Percentiles rank a stretch among this genome's conserved stretches.
phyloP scores from a whole-genome alignment of 2,329 filamentous ascomycete species.

The Phaeosphaeria sp. region DNA sequence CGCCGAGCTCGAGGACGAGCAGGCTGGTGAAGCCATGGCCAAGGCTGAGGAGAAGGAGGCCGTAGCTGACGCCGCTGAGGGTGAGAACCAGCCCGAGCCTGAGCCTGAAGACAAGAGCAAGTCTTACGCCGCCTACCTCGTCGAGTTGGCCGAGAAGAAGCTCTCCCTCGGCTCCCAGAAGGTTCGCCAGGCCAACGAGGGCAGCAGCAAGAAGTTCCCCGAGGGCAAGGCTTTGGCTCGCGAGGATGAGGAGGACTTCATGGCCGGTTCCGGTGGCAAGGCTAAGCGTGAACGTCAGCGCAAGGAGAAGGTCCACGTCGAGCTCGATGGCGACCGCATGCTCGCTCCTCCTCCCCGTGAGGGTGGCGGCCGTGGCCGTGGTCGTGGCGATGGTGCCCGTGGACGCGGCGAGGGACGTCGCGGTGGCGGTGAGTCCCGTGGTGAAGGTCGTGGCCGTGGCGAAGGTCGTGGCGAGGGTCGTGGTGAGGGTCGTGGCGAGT shows the following conservation, averaged over 20 bases:
- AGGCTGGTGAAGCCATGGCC: slow-evolving; percentile 88
- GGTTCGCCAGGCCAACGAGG: slow-evolving; percentile 91
- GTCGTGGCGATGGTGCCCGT: slow-evolving; percentile 59
- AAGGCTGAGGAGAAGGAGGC: slow-evolving; percentile 79
- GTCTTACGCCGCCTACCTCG: slow-evolving; percentile 88
- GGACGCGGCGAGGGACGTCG: slow-evolving; percentile 59
- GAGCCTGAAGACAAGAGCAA: slow-evolving; percentile 85
- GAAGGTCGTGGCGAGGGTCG: slow-evolving; percentile 56
- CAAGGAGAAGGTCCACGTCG: slow-evolving; percentile 88
- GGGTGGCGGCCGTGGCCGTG: slow-evolving; percentile 50
- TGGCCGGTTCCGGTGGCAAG: slow-evolving; percentile 77
- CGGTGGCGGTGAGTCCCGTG: slow-evolving; percentile 53
- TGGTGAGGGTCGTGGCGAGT: slow-evolving; percentile 56
- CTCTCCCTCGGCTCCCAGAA: slow-evolving; percentile 70
- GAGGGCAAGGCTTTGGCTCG: slow-evolving; percentile 72
- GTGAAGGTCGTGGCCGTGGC: slow-evolving; percentile 54
- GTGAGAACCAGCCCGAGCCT: slow-evolving; percentile 53
- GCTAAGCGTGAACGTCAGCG: slow-evolving; percentile 81
- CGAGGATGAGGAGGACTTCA: slow-evolving; percentile 73
- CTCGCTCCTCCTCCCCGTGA: slow-evolving; percentile 61
- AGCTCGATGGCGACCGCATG: slow-evolving; percentile 77
- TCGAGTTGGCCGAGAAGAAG: slow-evolving; percentile 78
- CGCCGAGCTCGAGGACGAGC: slow-evolving; percentile 88
- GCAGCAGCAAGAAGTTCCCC: slow-evolving; percentile 93
- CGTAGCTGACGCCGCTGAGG: slow-evolving; percentile 42